Evolutionary conservation across 2,329 filamentous ascomycete genomes (phyloP).

Genomic region (Exophiala alcalophila): DNA sequence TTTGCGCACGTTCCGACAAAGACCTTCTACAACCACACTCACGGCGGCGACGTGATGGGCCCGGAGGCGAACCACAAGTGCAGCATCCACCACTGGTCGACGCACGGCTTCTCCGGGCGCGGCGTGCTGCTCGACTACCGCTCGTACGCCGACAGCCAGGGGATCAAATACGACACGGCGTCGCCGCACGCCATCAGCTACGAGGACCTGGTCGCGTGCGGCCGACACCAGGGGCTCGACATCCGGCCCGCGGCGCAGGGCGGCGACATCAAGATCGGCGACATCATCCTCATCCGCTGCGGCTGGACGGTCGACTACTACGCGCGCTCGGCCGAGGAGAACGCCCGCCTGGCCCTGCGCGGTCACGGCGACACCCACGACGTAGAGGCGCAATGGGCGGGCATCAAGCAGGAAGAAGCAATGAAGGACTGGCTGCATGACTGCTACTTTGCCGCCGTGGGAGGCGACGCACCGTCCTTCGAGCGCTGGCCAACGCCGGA

Average conservation of each 20-base stretch:
- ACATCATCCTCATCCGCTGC: constrained; percentile 64
- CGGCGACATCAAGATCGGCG: constrained; percentile 57
- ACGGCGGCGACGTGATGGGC: constrained; percentile 37
- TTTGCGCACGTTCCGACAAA: constrained; percentile 40
- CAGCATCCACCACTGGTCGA: constrained; percentile 45
- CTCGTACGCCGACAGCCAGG: constrained; percentile 50
- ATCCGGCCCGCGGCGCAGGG: constrained; percentile 56
- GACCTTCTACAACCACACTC: constrained; percentile 44
- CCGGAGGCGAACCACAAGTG: constrained; percentile 38
- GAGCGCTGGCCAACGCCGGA: constrained; percentile 58
- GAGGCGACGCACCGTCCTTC: constrained; percentile 61
- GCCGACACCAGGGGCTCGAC: constrained; percentile 59
- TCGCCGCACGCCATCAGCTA: constrained; percentile 54
- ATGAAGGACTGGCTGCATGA: constrained; percentile 67
- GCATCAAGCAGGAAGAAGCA: constrained; percentile 53
- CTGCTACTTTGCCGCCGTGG: constrained; percentile 64
- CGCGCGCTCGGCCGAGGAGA: constrained; percentile 39
- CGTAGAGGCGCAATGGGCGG: constrained; percentile 44
- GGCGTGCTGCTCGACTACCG: constrained; percentile 45
- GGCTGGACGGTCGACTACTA: constrained; percentile 61
- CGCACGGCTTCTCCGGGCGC: constrained; percentile 43
- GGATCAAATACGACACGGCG: constrained; percentile 52
- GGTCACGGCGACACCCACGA: constrained; percentile 36
- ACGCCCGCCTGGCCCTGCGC: constrained; percentile 35
- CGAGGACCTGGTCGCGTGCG: constrained; percentile 57